Base-by-base conservation (phyloP, 192 early-diverging fungal species). In the Dissophora ornata region DNA sequence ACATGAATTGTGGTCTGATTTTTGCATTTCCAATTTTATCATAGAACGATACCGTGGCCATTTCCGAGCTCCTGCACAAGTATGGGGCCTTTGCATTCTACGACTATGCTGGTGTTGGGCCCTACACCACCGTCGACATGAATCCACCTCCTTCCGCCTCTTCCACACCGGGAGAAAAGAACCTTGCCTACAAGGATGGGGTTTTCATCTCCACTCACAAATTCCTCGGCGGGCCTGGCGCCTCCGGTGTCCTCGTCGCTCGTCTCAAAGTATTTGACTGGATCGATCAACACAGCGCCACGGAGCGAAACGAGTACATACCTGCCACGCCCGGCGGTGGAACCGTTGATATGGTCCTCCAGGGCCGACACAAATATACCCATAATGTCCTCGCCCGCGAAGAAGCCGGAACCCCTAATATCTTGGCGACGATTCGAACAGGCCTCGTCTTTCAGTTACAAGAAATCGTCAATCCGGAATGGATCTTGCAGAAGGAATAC, bases 401-500 rank as follows among this genome's bases (percentile, higher is more conserved):
- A 28, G 83, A 84, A 40, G 81, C 83, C 12, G 83, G 83, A 0
- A 83, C 83, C 1, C 81, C 83, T 15, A 71, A 77, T 34, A 80
- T 84, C 24, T 25, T 81, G 15, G 83, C 60, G 6, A 62, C 79
- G 7, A 84, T 83, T 46, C 70, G 83, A 0, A 71, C 71, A 3
- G 81, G 81, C 10, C 58, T 83, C 11, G 81, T 69, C 18, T 84
- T 84, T 19, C 51, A 32, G 5, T 45, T 84, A 19, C 81, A 84
- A 44, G 59, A 73, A 48, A 75, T 71, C 33, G 36, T 56, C 40
- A 25, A 47, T 22, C 71, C 71, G 1, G 33, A 1, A 7, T 60
- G 48, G 47, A 49, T 75, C 28, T 47, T 75, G 1, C 48, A 64
- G 40, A 53, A 75, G 32, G 62, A 74, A 29, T 66, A 66, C 30